Evolutionary conservation across 164 flowering plant genomes (phyloP).

Genomic region (Malania oleifera): DNA sequence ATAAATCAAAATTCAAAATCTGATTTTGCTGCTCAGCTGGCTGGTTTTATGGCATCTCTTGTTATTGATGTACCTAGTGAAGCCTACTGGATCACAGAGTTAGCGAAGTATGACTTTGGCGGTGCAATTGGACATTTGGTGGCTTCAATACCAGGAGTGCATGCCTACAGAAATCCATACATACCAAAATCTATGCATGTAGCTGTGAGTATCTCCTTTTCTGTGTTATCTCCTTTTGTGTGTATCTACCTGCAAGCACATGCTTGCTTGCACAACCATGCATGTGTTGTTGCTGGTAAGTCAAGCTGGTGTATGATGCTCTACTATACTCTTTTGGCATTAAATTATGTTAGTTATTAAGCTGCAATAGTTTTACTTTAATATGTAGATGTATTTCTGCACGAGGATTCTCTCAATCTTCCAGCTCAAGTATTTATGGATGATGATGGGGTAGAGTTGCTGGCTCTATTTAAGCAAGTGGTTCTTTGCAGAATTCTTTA

Average conservation of each 20-base stretch:
- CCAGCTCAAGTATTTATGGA: background rate
- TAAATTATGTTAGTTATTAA: too few relatives aligned
- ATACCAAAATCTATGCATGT: slow-evolving; percentile 24
- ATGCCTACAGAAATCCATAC: slow-evolving; percentile 29
- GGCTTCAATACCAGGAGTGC: slow-evolving; percentile 81
- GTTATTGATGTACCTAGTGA: slow-evolving; percentile 66
- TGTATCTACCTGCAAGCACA: too few relatives aligned
- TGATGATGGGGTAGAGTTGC: background rate
- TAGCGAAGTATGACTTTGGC: slow-evolving; percentile 69
- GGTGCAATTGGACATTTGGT: slow-evolving; percentile 62
- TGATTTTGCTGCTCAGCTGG: slow-evolving; percentile 88
- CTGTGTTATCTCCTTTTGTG: too few relatives aligned
- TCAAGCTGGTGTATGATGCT: too few relatives aligned
- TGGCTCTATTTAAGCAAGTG: background rate
- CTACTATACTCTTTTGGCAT: too few relatives aligned
- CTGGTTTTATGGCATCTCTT: slow-evolving; percentile 77
- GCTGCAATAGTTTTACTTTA: too few relatives aligned
- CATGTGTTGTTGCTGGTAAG: too few relatives aligned
- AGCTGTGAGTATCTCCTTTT: slow-evolving; percentile 31
- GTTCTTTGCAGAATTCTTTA: too few relatives aligned
- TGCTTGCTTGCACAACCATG: too few relatives aligned
- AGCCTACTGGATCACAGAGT: slow-evolving; percentile 68
- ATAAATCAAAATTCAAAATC: slow-evolving; percentile 32
- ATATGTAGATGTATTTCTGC: too few relatives aligned
- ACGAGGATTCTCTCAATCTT: background rate